Base-by-base conservation (phyloP, 2,329 filamentous ascomycete species). In the Westerdykella ornata region DNA sequence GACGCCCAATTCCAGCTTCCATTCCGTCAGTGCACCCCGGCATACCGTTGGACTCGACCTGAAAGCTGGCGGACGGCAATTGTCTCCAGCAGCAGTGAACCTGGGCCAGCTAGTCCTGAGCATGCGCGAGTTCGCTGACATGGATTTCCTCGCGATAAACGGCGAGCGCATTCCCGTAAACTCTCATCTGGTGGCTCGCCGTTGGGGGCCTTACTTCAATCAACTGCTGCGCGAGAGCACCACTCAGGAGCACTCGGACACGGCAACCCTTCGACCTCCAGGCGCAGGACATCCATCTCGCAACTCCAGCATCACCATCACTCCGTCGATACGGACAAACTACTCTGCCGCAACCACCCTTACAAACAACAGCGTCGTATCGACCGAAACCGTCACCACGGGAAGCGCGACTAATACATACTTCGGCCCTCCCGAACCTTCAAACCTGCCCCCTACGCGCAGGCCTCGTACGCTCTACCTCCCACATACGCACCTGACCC, bases 191-290 rank as follows among this genome's bases (percentile, higher is more conserved):
- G 76, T 97, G 13, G 84, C 85, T 8, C 79, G 88, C 19, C 76
- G 92, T 59, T 98, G 92, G 92, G 92, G 92, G 0, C 88, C 88
- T 0, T 96, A 94, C 62, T 97, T 98, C 68, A 88, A 95, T 42
- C 87, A 94, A 60, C 75, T 98, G 1, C 73, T 97, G 8, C 80
- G 85, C 19, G 89, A 96, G 65, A 87, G 85, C 33, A 74, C 75
- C 4, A 52, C 41, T 15, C 82, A 85, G 39, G 85, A 82, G 1
- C 68, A 51, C 42, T 78, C 80, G 17, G 88, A 95, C 52, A 77
- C 83, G 0, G 77, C 81, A 19, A 92, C 88, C 1, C 68, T 94
- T 22, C 77, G 88, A 35, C 82, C 85, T 1, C 45, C 51, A 13
- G 40, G 46, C 7, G 73, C 75, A 3, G 68, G 66, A 49, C 61